A percentile compares a stretch with the other conserved stretches of the same genome.
Conservation (phyloP, 2,329 filamentous ascomycete genomes). For the Zalaria sp. region DNA sequence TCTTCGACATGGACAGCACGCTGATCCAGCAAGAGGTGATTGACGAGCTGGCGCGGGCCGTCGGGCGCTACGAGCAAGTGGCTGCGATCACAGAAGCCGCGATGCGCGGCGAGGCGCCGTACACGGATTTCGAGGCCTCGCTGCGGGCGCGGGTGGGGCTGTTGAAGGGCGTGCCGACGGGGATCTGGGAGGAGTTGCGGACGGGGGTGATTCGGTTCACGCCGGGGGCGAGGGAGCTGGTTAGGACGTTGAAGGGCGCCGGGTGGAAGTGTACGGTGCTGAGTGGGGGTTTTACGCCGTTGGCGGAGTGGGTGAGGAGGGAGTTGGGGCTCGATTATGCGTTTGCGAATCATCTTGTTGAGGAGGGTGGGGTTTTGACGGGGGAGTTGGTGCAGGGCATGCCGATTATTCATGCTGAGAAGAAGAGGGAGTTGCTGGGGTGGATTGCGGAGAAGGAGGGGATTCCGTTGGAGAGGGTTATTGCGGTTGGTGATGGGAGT, state of each 20-base stretch:
- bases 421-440: constrained; percentile 57
- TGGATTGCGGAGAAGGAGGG: constrained; percentile 57
- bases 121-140: constrained; percentile 71
- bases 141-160: constrained; percentile 69
- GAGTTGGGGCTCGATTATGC: constrained; percentile 78
- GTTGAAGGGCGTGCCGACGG: constrained; percentile 64
- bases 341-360: constrained; percentile 70
- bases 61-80: constrained; percentile 56
- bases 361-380: constrained; percentile 44
- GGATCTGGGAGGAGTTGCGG: constrained; percentile 53
- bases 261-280: constrained; percentile 83
- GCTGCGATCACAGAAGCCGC: constrained; percentile 81
- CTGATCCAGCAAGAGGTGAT: constrained; percentile 97
- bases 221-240: constrained; percentile 60
- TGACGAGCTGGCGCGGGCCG: constrained; percentile 76
- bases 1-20: constrained; percentile 98
- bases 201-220: constrained; percentile 66
- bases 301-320: constrained; percentile 73
- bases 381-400: constrained; percentile 58
- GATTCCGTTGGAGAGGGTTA: constrained; percentile 49
- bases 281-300: constrained; percentile 80
- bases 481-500: constrained; percentile 69
- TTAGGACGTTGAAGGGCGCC: constrained; percentile 58
- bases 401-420: constrained; percentile 60
- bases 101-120: constrained; percentile 68